Evolutionary conservation across 495 filamentous ascomycete genomes (phyloP), one percentile per base, ranked within the genome.

Genomic region (Daldinia caldariorum): DNA sequence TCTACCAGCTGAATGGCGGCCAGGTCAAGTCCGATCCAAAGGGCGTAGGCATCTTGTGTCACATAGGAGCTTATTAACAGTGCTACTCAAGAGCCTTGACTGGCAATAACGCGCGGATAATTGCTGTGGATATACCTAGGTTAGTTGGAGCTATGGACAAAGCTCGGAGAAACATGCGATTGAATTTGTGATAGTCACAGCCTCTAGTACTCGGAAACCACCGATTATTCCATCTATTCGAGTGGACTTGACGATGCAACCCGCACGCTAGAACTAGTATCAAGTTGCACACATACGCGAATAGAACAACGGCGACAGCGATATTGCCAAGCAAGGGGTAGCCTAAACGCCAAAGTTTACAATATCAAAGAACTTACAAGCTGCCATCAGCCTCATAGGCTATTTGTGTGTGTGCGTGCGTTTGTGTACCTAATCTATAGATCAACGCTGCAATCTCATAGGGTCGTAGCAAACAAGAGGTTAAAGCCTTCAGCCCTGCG

Each of bases 101-200:
- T 60, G 70, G 70, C 61, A 72, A 72, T 63, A 69, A 66, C 61
- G 31, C 65, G 70, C 70, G 65, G 66, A 72, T 66, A 66, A 62
- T 69, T 66, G 65, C 61, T 57, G 20, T 22, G 26, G 6, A 29
- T 20, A 35, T 58, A 9, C 9, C 56, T n/a, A n/a, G n/a, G n/a
- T n/a, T n/a, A n/a, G n/a, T n/a, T 58, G 34, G 53, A 51, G 51
- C 41, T 41, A 41, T 72, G 70, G 70, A 49, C 60, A 31, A 72
- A 72, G 70, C 65, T 72, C 70, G 70, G 64, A 61, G 61, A 61
- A 47, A 66, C 60, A 58, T 45, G 51, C 22, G n/a, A 56, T 47
- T 41, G 43, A 43, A 38, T n/a, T n/a, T n/a, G n/a, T n/a, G n/a
- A 56, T 59, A 50, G 7, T 58, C 18, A 6, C 18, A 22, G 39